Base-by-base conservation (phyloP, 805 yeast species). In the Wickerhamomyces queroliae region DNA sequence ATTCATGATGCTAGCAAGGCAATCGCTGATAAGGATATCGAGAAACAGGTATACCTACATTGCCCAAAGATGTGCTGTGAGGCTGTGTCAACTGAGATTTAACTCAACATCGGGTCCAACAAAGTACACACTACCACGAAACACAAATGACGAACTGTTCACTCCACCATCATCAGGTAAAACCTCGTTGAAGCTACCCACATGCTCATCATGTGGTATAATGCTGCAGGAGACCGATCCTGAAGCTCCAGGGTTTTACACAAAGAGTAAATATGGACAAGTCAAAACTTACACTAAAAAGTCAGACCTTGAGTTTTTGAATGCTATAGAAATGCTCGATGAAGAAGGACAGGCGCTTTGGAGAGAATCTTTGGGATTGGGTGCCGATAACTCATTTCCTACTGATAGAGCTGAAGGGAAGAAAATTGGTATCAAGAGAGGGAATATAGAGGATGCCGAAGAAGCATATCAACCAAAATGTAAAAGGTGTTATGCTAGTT, bases 401-500 rank as follows among this genome's bases (percentile, higher is more conserved):
- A 15, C 36, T 28, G 26, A 38, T 30, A 19, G 31, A 7, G 23
- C 34, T 16, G 38, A 37, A 11, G 45, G 35, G 12, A 45, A 36
- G 16, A 39, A 39, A 18, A 21, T 32, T 17, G 29, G 39, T n/a
- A 15, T 29, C 11, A 39, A 37, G 17, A 21, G 26, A 33, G 6
- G 25, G 2, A 40, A 31, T 17, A 35, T 26, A 9, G 38, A 39
- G 19, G 22, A 20, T 4, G 28, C 38, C 22, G 25, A 30, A 7
- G 44, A 41, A 11, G 45, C 38, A 3, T 39, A 40, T 12, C 22
- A 17, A 2, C 33, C 50, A 6, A 35, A 69, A 21, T 82, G 90
- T 52, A 58, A 68, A 27, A 55, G 88, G 36, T 82, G 90, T 53
- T 63, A 73, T 34, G 69, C 76, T 44, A 76, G 77, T 0, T 43